Conservation (phyloP, 1,139 yeast species). For the Eremothecium sinecaudum region DNA sequence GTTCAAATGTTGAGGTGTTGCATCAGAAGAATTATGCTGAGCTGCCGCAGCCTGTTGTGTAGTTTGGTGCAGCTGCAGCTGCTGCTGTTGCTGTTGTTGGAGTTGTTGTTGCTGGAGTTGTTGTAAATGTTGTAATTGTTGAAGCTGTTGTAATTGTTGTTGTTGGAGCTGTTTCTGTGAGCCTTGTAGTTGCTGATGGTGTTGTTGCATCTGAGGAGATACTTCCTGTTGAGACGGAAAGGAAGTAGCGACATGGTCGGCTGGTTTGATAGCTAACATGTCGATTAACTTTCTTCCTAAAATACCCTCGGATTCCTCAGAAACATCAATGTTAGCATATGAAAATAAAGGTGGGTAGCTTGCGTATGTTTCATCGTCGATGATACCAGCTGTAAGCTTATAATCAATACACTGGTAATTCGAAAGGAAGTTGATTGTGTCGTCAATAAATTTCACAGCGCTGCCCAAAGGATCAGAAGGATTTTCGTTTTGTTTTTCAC, state of each 20-base stretch:
- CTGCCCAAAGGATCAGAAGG: conserved; percentile 30
- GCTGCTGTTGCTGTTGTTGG: conserved; percentile 16
- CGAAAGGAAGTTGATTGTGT: conserved; percentile 29
- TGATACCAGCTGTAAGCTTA: conserved; percentile 31
- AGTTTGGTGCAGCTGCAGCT: conserved; percentile 18
- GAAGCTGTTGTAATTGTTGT: conserved; percentile 24
- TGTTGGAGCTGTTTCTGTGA: conserved; percentile 20
- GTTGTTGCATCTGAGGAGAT: conserved; percentile 16
- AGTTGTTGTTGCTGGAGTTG: conserved; percentile 17
- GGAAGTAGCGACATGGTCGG: conserved; percentile 28
- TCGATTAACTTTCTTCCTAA: conserved; percentile 28
- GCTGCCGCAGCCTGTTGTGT: conserved; percentile 10
- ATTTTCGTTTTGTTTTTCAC: conserved; percentile 23
- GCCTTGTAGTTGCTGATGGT: conserved; percentile 11
- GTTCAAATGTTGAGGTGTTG: conserved; percentile 10
- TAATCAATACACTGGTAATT: conserved; percentile 27
- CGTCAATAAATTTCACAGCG: conserved; percentile 33
- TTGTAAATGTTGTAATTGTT: conserved; percentile 15
- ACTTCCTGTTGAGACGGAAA: conserved; percentile 18
- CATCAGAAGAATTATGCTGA: conserved; percentile 11
- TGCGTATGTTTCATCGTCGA: conserved; percentile 31
- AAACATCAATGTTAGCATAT: conserved; percentile 28
- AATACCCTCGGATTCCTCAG: conserved; percentile 24
- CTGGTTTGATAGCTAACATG: conserved; percentile 28
- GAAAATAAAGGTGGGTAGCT: conserved; percentile 39